Conservation (phyloP, 495 filamentous ascomycete species). For the Terfezia claveryi region DNA sequence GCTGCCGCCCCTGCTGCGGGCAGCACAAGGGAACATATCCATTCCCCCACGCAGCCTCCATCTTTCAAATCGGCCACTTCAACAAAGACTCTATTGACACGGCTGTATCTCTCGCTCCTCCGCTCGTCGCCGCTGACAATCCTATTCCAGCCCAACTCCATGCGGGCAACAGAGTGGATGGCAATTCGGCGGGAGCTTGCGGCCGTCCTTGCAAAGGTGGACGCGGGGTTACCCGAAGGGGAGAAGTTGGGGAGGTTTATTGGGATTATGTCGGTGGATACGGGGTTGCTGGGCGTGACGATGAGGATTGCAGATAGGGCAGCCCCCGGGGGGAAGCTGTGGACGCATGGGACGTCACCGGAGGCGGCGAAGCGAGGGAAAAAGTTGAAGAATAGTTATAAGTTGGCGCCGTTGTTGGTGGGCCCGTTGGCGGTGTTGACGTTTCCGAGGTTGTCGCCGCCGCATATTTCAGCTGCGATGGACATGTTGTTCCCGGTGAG, state of each 20-base stretch:
- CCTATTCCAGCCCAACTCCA: conserved; percentile 92
- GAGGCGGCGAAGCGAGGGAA: conserved; percentile 7
- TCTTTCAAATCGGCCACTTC: conserved; percentile 67
- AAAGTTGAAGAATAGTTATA: conserved; percentile 23
- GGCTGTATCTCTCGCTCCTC: conserved; percentile 80
- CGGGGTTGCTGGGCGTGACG: conserved; percentile 70
- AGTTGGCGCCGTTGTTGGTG: conserved; percentile 47
- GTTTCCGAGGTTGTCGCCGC: conserved; percentile 64
- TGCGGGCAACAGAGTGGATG: conserved; percentile 70
- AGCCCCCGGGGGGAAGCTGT: background rate
- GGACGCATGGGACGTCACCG: conserved; percentile 21
- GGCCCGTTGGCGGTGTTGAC: conserved; percentile 60
- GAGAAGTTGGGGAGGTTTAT: conserved; percentile 28
- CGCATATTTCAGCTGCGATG: conserved; percentile 56
- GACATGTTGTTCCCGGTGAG: conserved; percentile 68
- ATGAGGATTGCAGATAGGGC: conserved; percentile 60
- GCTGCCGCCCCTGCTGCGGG: too few species aligned
- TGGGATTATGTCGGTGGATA: conserved; percentile 60
- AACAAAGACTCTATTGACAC: conserved; percentile 85
- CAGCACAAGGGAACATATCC: conserved; percentile 21
- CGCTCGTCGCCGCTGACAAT: conserved; percentile 73
- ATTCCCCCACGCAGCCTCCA: conserved; percentile 58
- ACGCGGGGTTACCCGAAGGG: conserved; percentile 1
- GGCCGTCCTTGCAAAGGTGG: conserved; percentile 40
- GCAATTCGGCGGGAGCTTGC: conserved; percentile 63